Conservation (phyloP, 1,139 yeast genomes). For the Yamadazyma membranifaciens region DNA sequence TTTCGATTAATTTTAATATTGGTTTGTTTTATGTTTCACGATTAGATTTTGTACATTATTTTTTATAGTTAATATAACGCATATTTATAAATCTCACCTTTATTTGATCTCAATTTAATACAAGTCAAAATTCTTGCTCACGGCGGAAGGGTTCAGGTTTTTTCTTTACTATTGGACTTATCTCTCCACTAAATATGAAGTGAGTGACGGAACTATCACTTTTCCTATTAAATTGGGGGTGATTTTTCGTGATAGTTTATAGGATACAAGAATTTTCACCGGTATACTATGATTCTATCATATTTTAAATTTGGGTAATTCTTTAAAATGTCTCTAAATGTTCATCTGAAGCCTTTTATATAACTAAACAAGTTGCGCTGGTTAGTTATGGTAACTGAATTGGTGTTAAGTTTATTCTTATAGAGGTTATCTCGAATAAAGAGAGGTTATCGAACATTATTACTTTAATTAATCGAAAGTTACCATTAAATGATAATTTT, state of each 20-base stretch:
- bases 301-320: too few species aligned
- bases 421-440: too few species aligned
- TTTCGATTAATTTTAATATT: slow-evolving; percentile 3
- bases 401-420: too few species aligned
- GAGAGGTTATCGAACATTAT: too few species aligned
- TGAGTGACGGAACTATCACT: not conserved
- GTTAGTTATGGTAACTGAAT: too few species aligned
- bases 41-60: slow-evolving; percentile 7
- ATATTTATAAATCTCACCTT: slow-evolving; percentile 1
- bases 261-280: too few species aligned
- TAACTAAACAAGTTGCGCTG: too few species aligned
- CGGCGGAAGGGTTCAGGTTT: slow-evolving; percentile 1
- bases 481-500: too few species aligned
- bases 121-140: slow-evolving; percentile 3
- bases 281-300: too few species aligned
- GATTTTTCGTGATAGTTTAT: slow-evolving; percentile 5
- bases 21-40: slow-evolving; percentile 4
- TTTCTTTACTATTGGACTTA: not conserved
- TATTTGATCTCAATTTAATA: not conserved
- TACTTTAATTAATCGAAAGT: too few species aligned
- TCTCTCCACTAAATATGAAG: not conserved
- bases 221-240: slow-evolving; percentile 5
- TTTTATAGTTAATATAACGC: slow-evolving; percentile 4
- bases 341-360: too few species aligned
- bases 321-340: not conserved